Evolutionary conservation across 441 rosid species (phyloP).

Genomic region (Pelargonium hybrid): DNA sequence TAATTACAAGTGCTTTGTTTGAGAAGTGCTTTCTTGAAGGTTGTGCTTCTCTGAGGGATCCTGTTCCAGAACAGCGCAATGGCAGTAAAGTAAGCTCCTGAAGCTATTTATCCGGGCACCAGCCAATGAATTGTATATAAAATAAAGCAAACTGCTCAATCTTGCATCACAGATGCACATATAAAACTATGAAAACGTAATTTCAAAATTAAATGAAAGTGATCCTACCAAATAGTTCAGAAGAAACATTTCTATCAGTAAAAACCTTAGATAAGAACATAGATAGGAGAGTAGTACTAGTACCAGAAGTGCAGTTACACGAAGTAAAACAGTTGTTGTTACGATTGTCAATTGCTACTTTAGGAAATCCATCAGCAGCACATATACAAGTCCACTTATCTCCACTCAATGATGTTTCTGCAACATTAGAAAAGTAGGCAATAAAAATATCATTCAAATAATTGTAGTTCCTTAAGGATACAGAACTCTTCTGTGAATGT

Average conservation of each 20-base stretch:
- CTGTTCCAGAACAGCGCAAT: conserved; percentile 29
- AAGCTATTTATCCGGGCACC: conserved; percentile 4
- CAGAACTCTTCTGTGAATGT: no score
- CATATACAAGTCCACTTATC: conserved; percentile 63
- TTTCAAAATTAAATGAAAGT: background rate
- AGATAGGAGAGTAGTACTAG: conserved; percentile 25
- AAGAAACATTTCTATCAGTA: background rate
- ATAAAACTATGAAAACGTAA: background rate
- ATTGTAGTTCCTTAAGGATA: no score
- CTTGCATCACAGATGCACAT: background rate
- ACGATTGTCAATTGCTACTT: conserved; percentile 33
- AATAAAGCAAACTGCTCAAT: background rate
- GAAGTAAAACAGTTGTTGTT: conserved; percentile 55
- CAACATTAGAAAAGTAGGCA: background rate
- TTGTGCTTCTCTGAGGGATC: conserved; percentile 28
- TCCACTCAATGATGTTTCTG: conserved; percentile 19
- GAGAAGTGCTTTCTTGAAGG: conserved; percentile 38
- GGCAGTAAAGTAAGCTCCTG: conserved; percentile 12
- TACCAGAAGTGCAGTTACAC: conserved; percentile 90
- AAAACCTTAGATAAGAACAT: background rate
- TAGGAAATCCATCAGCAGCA: conserved; percentile 59
- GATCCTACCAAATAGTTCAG: background rate
- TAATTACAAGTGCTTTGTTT: conserved; percentile 41
- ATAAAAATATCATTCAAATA: background rate
- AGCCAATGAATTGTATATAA: background rate